Evolutionary conservation across 2,329 filamentous ascomycete genomes (phyloP), one percentile per base, ranked within the genome.

Genomic region (Thermothelomyces thermophilus): DNA sequence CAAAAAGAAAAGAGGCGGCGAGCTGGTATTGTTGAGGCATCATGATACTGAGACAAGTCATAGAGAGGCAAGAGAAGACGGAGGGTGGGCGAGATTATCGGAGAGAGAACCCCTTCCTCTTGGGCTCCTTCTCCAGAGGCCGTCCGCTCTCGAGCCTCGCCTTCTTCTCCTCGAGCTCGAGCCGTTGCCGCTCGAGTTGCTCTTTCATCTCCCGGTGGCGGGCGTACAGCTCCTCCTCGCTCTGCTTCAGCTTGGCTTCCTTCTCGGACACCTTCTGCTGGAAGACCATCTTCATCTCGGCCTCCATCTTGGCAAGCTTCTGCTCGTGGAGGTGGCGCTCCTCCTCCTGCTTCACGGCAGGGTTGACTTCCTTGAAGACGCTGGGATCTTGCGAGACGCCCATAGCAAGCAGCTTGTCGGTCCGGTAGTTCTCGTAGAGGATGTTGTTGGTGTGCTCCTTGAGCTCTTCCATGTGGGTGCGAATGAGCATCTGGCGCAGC

Each of bases 251-350:
- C 76, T 98, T 98, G 82, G 89, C 95, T 75, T 98, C 93, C 79
- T 98, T 98, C 73, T 98, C 93, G 60, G 89, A 84, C 28, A 98
- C 93, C 86, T 98, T 98, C 71, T 98, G 93, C 72, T 97, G 93
- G 89, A 98, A 98, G 62, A 98, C 93, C 88, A 96, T 95, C 88
- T 98, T 98, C 93, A 98, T 98, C 73, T 98, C 93, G 66, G 90
- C 84, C 73, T 98, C 93, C 93, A 98, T 98, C 88, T 98, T 98
- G 71, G 91, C 89, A 63, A 98, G 88, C 80, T 98, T 98, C 80
- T 96, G 90, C 75, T 98, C 93, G 80, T 98, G 93, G 62, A 98
- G 79, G 58, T 87, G 85, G 64, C 93, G 89, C 79, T 98, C 93
- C 75, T 98, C 93, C 71, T 98, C 93, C 74, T 98, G 93, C 85